phyloP scores from a whole-genome alignment of 2,329 filamentous ascomycete species.

The Fusarium brachygibbosum region DNA sequence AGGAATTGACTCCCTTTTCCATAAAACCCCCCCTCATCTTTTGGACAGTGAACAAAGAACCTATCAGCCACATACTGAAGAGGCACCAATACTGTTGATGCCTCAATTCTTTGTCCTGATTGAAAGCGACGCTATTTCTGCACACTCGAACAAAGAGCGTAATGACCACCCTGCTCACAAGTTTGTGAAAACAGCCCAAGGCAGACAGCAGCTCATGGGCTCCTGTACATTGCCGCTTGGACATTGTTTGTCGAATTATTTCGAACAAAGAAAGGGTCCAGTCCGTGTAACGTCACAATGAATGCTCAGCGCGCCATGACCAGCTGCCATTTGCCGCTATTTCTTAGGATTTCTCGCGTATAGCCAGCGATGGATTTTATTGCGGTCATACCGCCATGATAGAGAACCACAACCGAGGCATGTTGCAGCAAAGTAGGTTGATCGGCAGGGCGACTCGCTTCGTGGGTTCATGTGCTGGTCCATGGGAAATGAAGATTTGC shows the following conservation, averaged over 20 bases:
- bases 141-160: slow-evolving; percentile 20
- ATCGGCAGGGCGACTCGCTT: slow-evolving; percentile 13
- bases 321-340: slow-evolving; percentile 4
- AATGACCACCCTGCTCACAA: neutral
- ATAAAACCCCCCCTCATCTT: neutral
- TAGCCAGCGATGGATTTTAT: neutral
- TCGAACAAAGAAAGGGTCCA: slow-evolving; percentile 37
- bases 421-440: slow-evolving; percentile 1
- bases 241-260: slow-evolving; percentile 21
- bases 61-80: slow-evolving; percentile 9
- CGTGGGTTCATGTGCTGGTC: slow-evolving; percentile 8
- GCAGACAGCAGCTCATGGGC: neutral
- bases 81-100: slow-evolving; percentile 1
- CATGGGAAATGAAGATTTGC: slow-evolving; percentile 40
- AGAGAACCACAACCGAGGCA: slow-evolving; percentile 6
- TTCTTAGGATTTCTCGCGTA: neutral
- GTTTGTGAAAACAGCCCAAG: neutral
- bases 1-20: neutral
- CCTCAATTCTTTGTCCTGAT: slow-evolving; percentile 33
- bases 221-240: slow-evolving; percentile 3
- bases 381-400: neutral
- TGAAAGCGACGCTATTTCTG: slow-evolving; percentile 3
- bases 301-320: slow-evolving; percentile 6
- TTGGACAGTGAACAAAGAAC: slow-evolving; percentile 41
- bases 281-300: slow-evolving; percentile 11